Percentiles rank a stretch among this genome's conserved stretches.
Evolutionary conservation across 192 early-diverging fungal species (phyloP).

Genomic region (Backusella sp.): DNA sequence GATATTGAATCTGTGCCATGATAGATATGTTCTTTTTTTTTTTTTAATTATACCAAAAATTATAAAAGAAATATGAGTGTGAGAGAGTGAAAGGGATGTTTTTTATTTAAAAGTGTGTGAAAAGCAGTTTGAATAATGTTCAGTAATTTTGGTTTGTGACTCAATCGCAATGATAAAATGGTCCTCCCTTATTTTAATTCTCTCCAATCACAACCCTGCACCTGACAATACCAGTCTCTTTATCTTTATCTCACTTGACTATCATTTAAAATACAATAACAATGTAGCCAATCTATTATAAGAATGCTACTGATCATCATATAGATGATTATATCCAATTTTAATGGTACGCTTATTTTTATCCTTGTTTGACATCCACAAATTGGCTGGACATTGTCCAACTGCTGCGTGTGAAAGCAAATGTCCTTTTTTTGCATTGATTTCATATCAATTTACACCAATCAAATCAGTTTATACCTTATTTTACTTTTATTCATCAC

Average conservation of each 20-base stretch:
- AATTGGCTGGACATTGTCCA: background rate
- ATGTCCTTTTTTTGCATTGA: slow-evolving; percentile 4
- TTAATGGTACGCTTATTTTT: background rate
- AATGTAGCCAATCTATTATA: background rate
- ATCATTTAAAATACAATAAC: background rate
- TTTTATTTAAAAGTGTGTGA: background rate
- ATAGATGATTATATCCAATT: background rate
- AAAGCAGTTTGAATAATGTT: background rate
- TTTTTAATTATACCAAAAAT: background rate
- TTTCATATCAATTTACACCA: background rate
- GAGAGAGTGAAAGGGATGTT: background rate
- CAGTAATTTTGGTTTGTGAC: background rate
- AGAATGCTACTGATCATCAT: background rate
- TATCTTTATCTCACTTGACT: background rate
- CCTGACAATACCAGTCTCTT: background rate
- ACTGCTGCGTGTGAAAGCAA: background rate
- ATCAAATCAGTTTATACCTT: background rate
- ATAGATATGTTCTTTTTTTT: background rate
- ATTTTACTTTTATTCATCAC: background rate
- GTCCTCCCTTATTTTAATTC: slow-evolving; percentile 9
- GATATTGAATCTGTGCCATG: background rate
- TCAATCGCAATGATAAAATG: background rate
- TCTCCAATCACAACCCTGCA: background rate
- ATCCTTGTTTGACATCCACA: background rate
- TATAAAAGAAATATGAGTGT: background rate